Base-by-base conservation (phyloP, 2,329 filamentous ascomycete genomes). In the Penicillium corylophilum region DNA sequence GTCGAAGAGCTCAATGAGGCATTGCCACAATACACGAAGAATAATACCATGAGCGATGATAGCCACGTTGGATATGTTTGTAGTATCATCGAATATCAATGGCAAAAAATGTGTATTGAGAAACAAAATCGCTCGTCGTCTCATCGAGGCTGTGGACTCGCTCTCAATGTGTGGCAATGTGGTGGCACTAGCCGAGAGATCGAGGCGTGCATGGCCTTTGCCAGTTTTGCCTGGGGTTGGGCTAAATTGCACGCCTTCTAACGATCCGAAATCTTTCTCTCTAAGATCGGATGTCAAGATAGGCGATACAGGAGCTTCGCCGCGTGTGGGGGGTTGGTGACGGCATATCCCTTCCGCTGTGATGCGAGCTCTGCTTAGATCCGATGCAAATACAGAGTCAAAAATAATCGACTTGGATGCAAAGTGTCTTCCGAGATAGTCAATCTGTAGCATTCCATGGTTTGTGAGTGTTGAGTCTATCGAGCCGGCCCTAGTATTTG, bases 41-140 rank as follows among this genome's bases (percentile, higher is more conserved):
- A 95, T 84, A 54, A 95, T 86, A 15, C 92, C 91, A 64, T 96
- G 92, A 2, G 91, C 87, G 2, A 96, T 88, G 7, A 96, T 74
- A 2, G 84, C 85, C 9, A 93, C 74, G 2, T 77, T 73, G 6
- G 69, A 63, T 10, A 76, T 68, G 9, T 62, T 52, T 6, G 57
- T 44, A 2, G 58, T 53, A 0, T 67, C 57, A 10, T 69, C 58
- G 10, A 74, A 57, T 15, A 87, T 52, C 4, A 88, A 54, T 9
- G 85, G 85, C 5, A 82, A 59, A 1, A 96, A 72, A 63, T 87
- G 77, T 8, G 76, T 69, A 50, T 85, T 77, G 20, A 96, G 70
- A 60, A 96, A 96, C 0, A 62, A 66, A 48, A 86, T 80, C 2
- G 83, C 81, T 29, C 91, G 82, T 49, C 64, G 63, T 41, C 72